Evolutionary conservation across 179 eudicot genomes (phyloP), one percentile per base, ranked within the genome.

Genomic region (Carnegiea gigantea): DNA sequence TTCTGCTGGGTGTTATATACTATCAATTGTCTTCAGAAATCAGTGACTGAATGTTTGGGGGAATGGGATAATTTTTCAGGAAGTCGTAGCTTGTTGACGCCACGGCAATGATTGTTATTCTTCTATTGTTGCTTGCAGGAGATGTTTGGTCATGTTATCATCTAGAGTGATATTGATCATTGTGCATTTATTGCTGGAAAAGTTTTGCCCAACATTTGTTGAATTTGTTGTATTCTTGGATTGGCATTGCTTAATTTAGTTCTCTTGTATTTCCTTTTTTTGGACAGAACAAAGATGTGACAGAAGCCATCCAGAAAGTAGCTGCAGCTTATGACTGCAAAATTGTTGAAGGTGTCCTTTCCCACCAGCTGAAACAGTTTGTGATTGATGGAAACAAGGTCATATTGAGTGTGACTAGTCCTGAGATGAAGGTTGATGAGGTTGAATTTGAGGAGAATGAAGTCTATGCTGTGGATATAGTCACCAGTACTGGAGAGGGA

Each of bases 371-470:
- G 80, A 97, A 97, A 70, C 99, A 97, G 78, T 97, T 94, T 89
- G 99, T 97, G 78, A 97, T 97, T 81, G 99, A 97, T 84, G 99
- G 99, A 18, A 97, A 97, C 92, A 97, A 97, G 84, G 99, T 95
- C 21, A 90, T 97, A 26, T 85, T 96, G 84, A 92, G 90, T 83
- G 93, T 92, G 15, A 40, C 97, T 23, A 89, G 77, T 84, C 95
- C 99, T 44, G 99, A 96, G 13, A 89, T 91, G 36, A 90, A 92
- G 87, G 97, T 96, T 54, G 99, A 96, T 83, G 99, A 96, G 83
- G 95, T 97, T 3, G 99, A 94, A 82, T 96, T 96, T 82, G 99
- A 96, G 84, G 99, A 96, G 84, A 96, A 96, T 80, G 99, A 96
- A 86, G 97, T 96, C 43, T 96, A 96, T 83, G 88, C 94, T 21